phyloP scores from a whole-genome alignment of 805 yeast genomes.

The Cyberlindnera sargentensis region DNA sequence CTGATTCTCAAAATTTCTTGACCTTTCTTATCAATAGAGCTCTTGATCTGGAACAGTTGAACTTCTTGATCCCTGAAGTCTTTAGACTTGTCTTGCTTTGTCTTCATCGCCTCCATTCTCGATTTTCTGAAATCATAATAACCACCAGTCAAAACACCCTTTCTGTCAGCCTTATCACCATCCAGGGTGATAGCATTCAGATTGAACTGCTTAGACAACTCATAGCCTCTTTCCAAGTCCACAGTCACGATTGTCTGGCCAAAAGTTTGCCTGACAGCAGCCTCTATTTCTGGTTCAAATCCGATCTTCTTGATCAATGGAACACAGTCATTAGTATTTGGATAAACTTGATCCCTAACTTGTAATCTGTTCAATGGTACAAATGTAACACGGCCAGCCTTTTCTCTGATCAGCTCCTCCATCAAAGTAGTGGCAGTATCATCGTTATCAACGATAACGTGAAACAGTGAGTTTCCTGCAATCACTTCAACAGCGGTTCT shows the following conservation, averaged over 20 bases:
- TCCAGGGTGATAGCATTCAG: constrained; percentile 80
- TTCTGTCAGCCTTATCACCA: constrained; percentile 83
- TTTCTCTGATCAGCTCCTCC: constrained; percentile 64
- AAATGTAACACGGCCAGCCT: constrained; percentile 82
- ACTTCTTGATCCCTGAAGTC: constrained; percentile 37
- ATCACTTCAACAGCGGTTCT: constrained; percentile 82
- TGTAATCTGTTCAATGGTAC: constrained; percentile 75
- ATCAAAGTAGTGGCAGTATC: constrained; percentile 73
- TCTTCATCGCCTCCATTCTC: constrained; percentile 62
- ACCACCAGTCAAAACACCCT: constrained; percentile 88
- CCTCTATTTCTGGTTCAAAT: constrained; percentile 46
- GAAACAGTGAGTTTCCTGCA: constrained; percentile 81
- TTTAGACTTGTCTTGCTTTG: constrained; percentile 43
- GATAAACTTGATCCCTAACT: constrained; percentile 40
- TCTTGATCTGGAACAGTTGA: constrained; percentile 32
- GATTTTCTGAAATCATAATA: constrained; percentile 63
- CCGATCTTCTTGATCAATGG: constrained; percentile 75
- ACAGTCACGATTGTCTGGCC: constrained; percentile 74
- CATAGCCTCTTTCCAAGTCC: constrained; percentile 60
- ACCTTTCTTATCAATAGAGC: constrained; percentile 38
- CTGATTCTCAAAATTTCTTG: constrained; percentile 43
- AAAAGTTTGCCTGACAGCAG: constrained; percentile 74
- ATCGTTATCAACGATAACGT: constrained; percentile 85
- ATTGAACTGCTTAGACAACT: constrained; percentile 51
- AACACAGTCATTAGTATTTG: constrained; percentile 55